phyloP scores from a whole-genome alignment of 2,329 filamentous ascomycete genomes.

The Stachybotrys echinatus region DNA sequence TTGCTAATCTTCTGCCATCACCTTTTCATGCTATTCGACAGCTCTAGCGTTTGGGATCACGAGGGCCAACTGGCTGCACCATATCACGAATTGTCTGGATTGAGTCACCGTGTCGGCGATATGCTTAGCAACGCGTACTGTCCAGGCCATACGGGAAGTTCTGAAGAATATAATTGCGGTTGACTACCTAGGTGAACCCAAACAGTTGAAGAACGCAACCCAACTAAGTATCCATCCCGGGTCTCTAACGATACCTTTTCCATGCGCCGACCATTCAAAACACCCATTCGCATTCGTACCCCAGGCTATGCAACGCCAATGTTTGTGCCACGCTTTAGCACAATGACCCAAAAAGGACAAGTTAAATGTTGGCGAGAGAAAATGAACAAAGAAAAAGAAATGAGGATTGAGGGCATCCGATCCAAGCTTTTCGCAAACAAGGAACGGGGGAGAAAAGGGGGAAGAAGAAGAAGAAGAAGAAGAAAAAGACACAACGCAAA shows the following conservation, averaged over 20 bases:
- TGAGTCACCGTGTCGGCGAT: neutral
- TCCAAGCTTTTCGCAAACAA: neutral
- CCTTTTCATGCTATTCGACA: too few species aligned
- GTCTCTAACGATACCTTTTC: neutral
- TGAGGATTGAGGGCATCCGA: slow-evolving; percentile 5
- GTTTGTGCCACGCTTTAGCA: neutral
- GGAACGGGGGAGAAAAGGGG: slow-evolving; percentile 5
- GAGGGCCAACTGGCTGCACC: slow-evolving; percentile 11
- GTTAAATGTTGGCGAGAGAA: neutral
- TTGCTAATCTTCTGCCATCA: too few species aligned
- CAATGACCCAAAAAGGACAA: neutral
- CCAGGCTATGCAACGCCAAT: neutral
- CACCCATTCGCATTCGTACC: neutral
- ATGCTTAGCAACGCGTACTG: neutral
- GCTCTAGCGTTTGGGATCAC: neutral
- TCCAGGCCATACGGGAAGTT: too few species aligned
- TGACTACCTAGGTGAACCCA: neutral
- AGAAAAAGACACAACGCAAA: too few species aligned
- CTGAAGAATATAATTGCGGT: neutral
- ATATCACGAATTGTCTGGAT: neutral
- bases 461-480: slow-evolving; percentile 7
- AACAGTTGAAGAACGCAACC: neutral
- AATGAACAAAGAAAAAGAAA: neutral
- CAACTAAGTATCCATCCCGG: neutral
- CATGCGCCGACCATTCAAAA: neutral